A percentile compares a stretch with the other conserved stretches of the same genome.
Evolutionary conservation across 805 yeast genomes (phyloP).

Genomic region (Torulaspora indica): DNA sequence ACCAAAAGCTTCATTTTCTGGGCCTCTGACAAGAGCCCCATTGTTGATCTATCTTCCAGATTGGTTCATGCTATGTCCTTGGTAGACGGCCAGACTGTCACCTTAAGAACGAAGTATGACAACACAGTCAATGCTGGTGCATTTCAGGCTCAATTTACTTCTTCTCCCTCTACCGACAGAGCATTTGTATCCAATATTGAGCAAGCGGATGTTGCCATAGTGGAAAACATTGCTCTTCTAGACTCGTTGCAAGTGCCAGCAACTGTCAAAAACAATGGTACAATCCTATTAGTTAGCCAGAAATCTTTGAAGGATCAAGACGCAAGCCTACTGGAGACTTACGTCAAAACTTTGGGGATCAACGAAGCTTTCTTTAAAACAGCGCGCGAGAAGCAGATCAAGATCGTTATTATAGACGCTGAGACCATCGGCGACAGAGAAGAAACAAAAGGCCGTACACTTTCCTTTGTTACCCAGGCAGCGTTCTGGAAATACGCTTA

Average conservation of each 20-base stretch:
- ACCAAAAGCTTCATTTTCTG: conserved; percentile 48
- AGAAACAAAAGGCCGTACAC: conserved; percentile 70
- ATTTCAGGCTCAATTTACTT: conserved; percentile 60
- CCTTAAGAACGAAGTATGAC: conserved; percentile 64
- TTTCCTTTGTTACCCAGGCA: conserved; percentile 68
- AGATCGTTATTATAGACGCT: conserved; percentile 56
- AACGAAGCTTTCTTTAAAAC: conserved; percentile 50
- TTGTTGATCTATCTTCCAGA: conserved; percentile 53
- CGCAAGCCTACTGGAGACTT: conserved; percentile 40
- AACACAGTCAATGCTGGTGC: conserved; percentile 69
- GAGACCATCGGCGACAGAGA: conserved; percentile 60
- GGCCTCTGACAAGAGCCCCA: conserved; percentile 60
- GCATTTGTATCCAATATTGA: conserved; percentile 39
- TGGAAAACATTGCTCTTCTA: conserved; percentile 57
- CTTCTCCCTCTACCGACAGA: conserved; percentile 28
- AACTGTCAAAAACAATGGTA: conserved; percentile 52
- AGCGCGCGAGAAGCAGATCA: conserved; percentile 49
- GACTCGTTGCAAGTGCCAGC: conserved; percentile 57
- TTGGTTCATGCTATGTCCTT: conserved; percentile 67
- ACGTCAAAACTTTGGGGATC: conserved; percentile 45
- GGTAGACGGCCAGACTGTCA: conserved; percentile 48
- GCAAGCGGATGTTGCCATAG: conserved; percentile 57
- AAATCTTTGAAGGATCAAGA: conserved; percentile 29
- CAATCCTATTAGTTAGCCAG: conserved; percentile 43
- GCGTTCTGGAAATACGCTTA: conserved; percentile 72